phyloP scores from a whole-genome alignment of 768 basidiomycete species.

The Boletus pseudopeckii region DNA sequence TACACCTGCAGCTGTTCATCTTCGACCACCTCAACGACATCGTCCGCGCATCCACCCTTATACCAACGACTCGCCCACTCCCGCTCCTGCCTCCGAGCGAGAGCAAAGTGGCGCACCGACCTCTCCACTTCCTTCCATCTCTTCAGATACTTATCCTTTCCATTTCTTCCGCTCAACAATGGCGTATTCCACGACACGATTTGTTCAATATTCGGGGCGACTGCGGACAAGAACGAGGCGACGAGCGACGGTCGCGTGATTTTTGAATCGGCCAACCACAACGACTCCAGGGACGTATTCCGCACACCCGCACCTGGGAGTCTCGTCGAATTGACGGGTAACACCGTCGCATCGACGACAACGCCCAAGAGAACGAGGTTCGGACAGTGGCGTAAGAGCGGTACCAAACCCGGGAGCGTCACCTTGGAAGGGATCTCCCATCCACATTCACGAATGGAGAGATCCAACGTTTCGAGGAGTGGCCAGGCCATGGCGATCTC shows the following conservation, averaged over 20 bases:
- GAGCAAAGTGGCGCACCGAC: constrained; percentile 21
- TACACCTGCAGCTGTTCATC: constrained; percentile 15
- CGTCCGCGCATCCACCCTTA: not conserved
- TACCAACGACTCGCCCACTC: constrained; percentile 10
- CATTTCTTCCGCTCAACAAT: constrained; percentile 21
- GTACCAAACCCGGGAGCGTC: constrained; percentile 22
- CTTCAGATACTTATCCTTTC: constrained; percentile 24
- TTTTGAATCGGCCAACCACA: constrained; percentile 27
- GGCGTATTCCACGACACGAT: constrained; percentile 31
- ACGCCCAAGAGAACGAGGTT: constrained; percentile 25
- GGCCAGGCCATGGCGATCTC: constrained; percentile 30
- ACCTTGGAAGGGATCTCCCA: constrained; percentile 31
- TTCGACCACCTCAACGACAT: not conserved
- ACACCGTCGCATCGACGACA: constrained; percentile 27
- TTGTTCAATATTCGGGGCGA: constrained; percentile 30
- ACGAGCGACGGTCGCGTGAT: constrained; percentile 28
- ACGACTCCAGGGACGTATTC: constrained; percentile 26
- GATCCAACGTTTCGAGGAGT: constrained; percentile 25
- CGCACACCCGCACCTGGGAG: constrained; percentile 20
- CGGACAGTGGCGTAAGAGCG: constrained; percentile 23
- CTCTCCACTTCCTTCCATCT: constrained; percentile 26
- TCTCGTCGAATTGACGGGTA: constrained; percentile 4
- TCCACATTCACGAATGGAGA: constrained; percentile 28
- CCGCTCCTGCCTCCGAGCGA: constrained; percentile 20
- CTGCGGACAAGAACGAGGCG: constrained; percentile 27